Evolutionary conservation across 2,329 filamentous ascomycete species (phyloP).

Genomic region (Xylaria sp.): DNA sequence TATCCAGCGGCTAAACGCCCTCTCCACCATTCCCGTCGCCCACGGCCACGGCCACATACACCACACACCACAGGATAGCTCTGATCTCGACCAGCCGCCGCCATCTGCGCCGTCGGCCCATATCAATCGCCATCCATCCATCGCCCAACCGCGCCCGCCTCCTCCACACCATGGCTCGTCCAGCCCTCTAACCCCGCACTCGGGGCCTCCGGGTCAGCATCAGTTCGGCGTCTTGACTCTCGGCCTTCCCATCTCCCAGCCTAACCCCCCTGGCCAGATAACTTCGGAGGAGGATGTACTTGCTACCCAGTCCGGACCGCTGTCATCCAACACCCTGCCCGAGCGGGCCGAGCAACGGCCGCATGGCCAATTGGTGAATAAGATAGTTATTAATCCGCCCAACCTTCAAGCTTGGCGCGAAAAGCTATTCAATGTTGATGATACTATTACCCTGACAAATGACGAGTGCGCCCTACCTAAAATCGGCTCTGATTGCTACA

Average conservation of each 20-base stretch:
- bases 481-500: neutral
- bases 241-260: constrained; percentile 33
- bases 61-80: constrained; percentile 44
- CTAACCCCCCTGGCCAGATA: constrained; percentile 40
- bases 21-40: constrained; percentile 49
- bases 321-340: constrained; percentile 40
- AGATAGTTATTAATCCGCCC: constrained; percentile 73
- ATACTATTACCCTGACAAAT: constrained; percentile 76
- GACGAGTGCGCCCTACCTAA: constrained; percentile 66
- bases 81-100: constrained; percentile 50
- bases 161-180: constrained; percentile 41
- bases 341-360: constrained; percentile 56
- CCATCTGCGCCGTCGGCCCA: constrained; percentile 40
- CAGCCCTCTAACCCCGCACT: constrained; percentile 51
- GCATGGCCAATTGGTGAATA: constrained; percentile 65
- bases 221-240: constrained; percentile 61
- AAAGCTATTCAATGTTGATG: constrained; percentile 79
- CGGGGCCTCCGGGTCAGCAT: constrained; percentile 48
- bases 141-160: constrained; percentile 40
- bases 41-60: constrained; percentile 44
- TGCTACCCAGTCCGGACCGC: constrained; percentile 36
- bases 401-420: constrained; percentile 76
- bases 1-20: constrained; percentile 51
- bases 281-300: constrained; percentile 55
- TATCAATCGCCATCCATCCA: constrained; percentile 41